Evolutionary conservation across 2,329 filamentous ascomycete species (phyloP).

Genomic region (Calonectria hongkongensis): DNA sequence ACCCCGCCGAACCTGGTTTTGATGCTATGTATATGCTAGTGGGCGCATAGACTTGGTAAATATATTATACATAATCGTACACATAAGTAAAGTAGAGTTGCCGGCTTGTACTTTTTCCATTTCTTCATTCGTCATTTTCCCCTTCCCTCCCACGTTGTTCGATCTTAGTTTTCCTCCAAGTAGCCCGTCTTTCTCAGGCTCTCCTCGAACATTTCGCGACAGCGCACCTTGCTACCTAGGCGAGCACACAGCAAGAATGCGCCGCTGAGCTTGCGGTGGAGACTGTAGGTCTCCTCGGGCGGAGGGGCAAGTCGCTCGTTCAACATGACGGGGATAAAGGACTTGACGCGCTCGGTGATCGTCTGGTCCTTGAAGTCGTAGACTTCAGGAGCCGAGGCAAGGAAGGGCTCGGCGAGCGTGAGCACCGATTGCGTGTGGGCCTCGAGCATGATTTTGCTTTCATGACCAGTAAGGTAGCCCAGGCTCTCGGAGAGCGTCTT

Average conservation of each 20-base stretch:
- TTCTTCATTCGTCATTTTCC: background rate
- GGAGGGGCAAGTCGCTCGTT: constrained; percentile 91
- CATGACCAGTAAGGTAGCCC: constrained; percentile 94
- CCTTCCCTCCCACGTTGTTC: background rate
- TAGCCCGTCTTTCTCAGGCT: constrained; percentile 66
- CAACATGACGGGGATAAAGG: constrained; percentile 94
- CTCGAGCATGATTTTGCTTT: constrained; percentile 89
- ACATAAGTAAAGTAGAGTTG: constrained; percentile 37
- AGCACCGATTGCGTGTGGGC: constrained; percentile 92
- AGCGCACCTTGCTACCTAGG: constrained; percentile 87
- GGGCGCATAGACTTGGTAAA: constrained; percentile 31
- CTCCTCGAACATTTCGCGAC: constrained; percentile 85
- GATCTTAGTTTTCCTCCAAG: constrained; percentile 35
- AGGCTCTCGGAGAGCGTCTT: constrained; percentile 82
- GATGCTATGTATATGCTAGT: constrained; percentile 33
- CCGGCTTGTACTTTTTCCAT: background rate
- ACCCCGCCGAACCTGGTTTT: constrained; percentile 30
- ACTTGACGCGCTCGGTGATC: constrained; percentile 94
- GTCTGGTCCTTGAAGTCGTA: constrained; percentile 97
- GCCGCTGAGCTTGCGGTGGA: constrained; percentile 96
- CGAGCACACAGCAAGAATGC: constrained; percentile 94
- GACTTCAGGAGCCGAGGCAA: constrained; percentile 82
- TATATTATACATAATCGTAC: constrained; percentile 41
- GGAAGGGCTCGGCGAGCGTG: constrained; percentile 94
- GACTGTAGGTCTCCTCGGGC: constrained; percentile 96